phyloP scores from a whole-genome alignment of 2,329 filamentous ascomycete species.

The Pseudonectria foliicola region DNA sequence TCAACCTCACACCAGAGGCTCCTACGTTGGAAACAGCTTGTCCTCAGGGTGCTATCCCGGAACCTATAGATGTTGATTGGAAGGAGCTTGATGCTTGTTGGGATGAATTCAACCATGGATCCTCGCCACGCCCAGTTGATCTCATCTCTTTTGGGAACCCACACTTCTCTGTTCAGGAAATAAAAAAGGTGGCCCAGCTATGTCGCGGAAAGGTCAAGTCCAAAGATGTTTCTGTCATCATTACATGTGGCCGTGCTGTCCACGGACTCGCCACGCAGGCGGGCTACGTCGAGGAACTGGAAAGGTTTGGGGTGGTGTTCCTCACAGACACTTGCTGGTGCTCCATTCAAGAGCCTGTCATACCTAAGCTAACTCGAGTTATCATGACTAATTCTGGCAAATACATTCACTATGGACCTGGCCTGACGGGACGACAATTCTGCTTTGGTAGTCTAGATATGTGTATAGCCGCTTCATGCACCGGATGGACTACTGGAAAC shows the following conservation, averaged over 20 bases:
- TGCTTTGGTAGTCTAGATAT: constrained; percentile 6
- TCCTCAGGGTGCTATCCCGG: background rate
- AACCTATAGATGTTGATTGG: constrained; percentile 1
- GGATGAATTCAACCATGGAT: constrained; percentile 8
- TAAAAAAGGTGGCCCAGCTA: constrained; percentile 2
- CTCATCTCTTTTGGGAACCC: constrained; percentile 13
- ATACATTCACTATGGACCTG: constrained; percentile 13
- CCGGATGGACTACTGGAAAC: background rate
- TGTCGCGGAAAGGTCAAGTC: constrained; percentile 2
- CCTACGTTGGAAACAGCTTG: background rate
- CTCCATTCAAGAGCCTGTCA: constrained; percentile 9
- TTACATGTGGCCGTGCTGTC: constrained; percentile 8
- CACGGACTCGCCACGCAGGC: constrained; percentile 12
- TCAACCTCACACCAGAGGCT: constrained; percentile 13
- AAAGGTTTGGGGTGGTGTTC: constrained; percentile 8
- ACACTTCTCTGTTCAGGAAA: constrained; percentile 11
- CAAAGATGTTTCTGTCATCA: background rate
- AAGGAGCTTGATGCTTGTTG: constrained; percentile 3
- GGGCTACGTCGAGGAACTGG: constrained; percentile 2
- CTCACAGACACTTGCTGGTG: constrained; percentile 14
- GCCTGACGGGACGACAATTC: constrained; percentile 8
- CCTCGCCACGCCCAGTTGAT: constrained; percentile 2
- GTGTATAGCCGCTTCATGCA: constrained; percentile 3
- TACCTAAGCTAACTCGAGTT: constrained; percentile 2
- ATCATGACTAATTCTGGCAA: constrained; percentile 16